Evolutionary conservation across 1,284 basidiomycete genomes (phyloP), one percentile per base, ranked within the genome.

Genomic region (Cutaneotrichosporon sp.): DNA sequence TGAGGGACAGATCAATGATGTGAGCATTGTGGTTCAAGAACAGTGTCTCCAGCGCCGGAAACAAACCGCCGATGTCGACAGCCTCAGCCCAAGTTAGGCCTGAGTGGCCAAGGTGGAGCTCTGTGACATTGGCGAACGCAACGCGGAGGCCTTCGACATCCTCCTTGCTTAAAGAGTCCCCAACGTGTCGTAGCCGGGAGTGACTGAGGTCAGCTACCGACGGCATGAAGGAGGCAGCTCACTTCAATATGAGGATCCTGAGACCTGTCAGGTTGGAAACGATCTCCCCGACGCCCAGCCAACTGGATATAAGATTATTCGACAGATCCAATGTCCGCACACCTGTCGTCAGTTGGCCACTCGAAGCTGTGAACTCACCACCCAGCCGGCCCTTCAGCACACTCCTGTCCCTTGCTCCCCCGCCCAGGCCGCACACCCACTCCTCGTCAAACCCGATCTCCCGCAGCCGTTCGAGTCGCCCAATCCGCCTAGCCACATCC

Each of bases 261-360:
- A 97, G 79, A 10, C 68, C 68, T 5, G 80, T 80, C 1, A 97
- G 75, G 62, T 86, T 84, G 4, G 67, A 61, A 11, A 81, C 74
- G 57, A 97, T 89, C 17, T 75, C 65, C 1, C 84, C 81, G 10
- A 96, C 77, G 9, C 79, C 76, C 24, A 82, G 76, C 89, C 93
- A 93, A 43, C 74, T 78, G 3, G 84, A 72, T 7, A 97, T 61
- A 14, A 97, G 79, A 66, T 82, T 92, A 34, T 79, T 78, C 12
- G 91, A 92, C 22, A 98, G 77, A 73, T 97, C 87, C 26, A 98
- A 78, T 17, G 82, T 84, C 8, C 81, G 80, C 24, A 96, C 79
- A 63, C 81, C 91, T 94, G 70, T 10, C 43, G 41, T 49, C 54
- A 60, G 64, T 45, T 46, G 32, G 34, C 7, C 20, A 10, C n/a